phyloP scores from a whole-genome alignment of 2,329 filamentous ascomycete genomes.

The Pezizomycotina sp. region DNA sequence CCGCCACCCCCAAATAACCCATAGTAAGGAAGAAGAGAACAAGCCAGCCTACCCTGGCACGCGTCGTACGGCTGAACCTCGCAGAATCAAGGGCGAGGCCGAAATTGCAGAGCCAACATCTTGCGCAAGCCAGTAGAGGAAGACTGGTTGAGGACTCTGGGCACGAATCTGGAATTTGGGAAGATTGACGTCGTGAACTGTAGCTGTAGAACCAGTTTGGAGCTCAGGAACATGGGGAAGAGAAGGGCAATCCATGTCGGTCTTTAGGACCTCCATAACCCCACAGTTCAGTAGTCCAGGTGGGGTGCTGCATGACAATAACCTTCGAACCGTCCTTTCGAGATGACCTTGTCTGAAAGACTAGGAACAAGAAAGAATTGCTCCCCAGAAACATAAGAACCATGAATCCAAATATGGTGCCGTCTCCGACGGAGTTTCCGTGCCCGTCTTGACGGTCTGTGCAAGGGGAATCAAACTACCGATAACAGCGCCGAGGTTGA shows the following conservation, averaged over 20 bases:
- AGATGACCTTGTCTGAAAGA: conserved; percentile 14
- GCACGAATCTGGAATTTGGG: conserved; percentile 40
- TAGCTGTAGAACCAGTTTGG: conserved; percentile 43
- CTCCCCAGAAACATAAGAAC: conserved; percentile 13
- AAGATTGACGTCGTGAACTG: conserved; percentile 39
- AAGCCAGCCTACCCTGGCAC: conserved; percentile 35
- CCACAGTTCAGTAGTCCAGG: conserved; percentile 61
- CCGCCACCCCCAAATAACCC: conserved; percentile 40
- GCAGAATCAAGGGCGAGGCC: conserved; percentile 34
- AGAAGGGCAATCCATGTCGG: conserved; percentile 45
- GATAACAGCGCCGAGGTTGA: conserved; percentile 81
- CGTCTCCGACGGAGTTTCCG: conserved; percentile 13
- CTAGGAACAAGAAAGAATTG: conserved; percentile 10
- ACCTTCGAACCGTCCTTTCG: conserved; percentile 34
- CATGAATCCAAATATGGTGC: conserved; percentile 15
- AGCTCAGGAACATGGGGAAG: conserved; percentile 40
- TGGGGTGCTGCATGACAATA: conserved; percentile 80
- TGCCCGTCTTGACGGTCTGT: conserved; percentile 25
- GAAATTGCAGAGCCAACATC: conserved; percentile 38
- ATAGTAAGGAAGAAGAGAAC: conserved; percentile 36
- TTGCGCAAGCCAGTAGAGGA: conserved; percentile 41
- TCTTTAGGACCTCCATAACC: conserved; percentile 56
- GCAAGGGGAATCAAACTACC: conserved; percentile 41
- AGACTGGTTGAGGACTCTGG: conserved; percentile 38
- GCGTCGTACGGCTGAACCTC: conserved; percentile 32